Evolutionary conservation across 805 yeast species (phyloP), one percentile per base, ranked within the genome.

Genomic region (Kregervanrija delftensis): DNA sequence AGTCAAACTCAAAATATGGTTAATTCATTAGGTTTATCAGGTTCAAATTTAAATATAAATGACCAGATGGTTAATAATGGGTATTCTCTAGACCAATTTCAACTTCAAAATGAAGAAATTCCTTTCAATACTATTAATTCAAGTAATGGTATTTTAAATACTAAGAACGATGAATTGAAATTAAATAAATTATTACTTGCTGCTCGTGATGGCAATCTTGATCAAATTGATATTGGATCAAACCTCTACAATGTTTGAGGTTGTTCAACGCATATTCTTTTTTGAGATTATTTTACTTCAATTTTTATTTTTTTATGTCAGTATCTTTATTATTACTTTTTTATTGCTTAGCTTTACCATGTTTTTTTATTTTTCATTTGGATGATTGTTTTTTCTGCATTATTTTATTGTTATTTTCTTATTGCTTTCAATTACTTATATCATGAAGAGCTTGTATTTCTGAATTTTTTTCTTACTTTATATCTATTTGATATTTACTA

Each of bases 151-250:
- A 42, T 44, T 11, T 48, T 44, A 33, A 47, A 50, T 12, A 41
- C 45, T 32, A 44, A 47, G n/a, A 53, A 56, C 22, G 60, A 59
- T 30, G 61, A 59, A 30, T 43, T 56, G 22, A 67, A 76, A 46
- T 61, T 77, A 54, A 77, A 78, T 52, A 77, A 75, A 53, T 59
- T 76, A 35, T 71, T 75, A 46, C 55, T 76, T 32, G 80, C 80
- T 43, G 77, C 80, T 10, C 69, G 79, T 47, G 80, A 76, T 49
- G 79, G 78, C 12, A 69, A 76, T 46, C 53, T 76, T 34, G 82
- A 77, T 53, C 63, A 77, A 22, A 60, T 78, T 45, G 82, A 77
- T 41, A 43, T 59, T n/a, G 52, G 54, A 30, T 66, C 79, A 12
- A 69, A 65, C 41, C 54, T 76, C 9, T 61, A 67, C 39, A 46